phyloP scores from a whole-genome alignment of 2,329 filamentous ascomycete genomes.

The Alternaria sp. region DNA sequence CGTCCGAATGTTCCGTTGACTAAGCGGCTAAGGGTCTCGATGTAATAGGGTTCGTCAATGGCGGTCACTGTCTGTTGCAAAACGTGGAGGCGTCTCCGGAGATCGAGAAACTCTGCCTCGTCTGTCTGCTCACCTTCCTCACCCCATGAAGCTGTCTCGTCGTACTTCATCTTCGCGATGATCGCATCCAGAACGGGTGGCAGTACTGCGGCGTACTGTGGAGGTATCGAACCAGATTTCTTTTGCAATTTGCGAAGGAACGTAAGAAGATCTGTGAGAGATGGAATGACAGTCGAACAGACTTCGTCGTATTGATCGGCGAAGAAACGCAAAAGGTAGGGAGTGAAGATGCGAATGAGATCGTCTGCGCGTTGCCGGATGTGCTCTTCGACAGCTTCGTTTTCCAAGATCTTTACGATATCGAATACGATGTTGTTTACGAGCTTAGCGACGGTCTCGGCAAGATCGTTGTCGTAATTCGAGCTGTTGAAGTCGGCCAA shows the following conservation, averaged over 20 bases:
- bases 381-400: conserved; percentile 67
- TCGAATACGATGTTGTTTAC: conserved; percentile 91
- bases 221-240: conserved; percentile 69
- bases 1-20: conserved; percentile 87
- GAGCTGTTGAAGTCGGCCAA: conserved; percentile 81
- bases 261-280: conserved; percentile 88
- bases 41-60: conserved; percentile 87
- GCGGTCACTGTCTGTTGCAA: conserved; percentile 92
- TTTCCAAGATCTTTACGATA: conserved; percentile 86
- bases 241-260: conserved; percentile 84
- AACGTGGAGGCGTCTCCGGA: conserved; percentile 87
- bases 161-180: conserved; percentile 95
- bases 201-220: conserved; percentile 82
- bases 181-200: conserved; percentile 90
- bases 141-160: conserved; percentile 93
- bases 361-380: conserved; percentile 80
- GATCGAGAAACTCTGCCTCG: conserved; percentile 95
- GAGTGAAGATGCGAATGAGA: conserved; percentile 83
- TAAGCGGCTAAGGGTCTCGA: conserved; percentile 85
- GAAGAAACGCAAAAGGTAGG: conserved; percentile 91
- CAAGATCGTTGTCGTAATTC: conserved; percentile 93
- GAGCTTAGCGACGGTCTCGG: conserved; percentile 92
- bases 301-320: conserved; percentile 98
- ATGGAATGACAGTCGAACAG: conserved; percentile 93
- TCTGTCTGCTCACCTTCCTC: conserved; percentile 94